Percentiles rank a stretch among this genome's conserved stretches.
phyloP scores from a whole-genome alignment of 1,139 yeast genomes.

The Candida sanyaensis region DNA sequence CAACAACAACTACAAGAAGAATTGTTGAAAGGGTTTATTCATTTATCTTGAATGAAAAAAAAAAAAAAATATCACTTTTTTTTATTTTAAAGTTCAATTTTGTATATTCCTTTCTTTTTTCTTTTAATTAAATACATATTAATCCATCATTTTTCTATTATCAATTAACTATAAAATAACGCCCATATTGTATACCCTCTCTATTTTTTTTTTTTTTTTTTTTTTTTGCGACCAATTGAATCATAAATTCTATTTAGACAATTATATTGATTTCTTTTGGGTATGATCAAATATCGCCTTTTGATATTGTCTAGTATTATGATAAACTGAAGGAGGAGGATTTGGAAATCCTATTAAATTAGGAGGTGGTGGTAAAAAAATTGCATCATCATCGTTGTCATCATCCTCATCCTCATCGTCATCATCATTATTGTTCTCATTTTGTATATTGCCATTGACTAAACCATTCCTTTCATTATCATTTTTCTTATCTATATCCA shows the following conservation, averaged over 20 bases:
- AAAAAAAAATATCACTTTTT: too few species aligned
- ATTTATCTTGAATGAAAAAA: too few species aligned
- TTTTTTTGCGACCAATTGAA: neutral
- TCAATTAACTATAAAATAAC: neutral
- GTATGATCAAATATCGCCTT: constrained; percentile 18
- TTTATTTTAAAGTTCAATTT: too few species aligned
- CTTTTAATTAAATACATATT: neutral
- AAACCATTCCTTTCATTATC: constrained; percentile 16
- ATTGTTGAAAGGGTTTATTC: too few species aligned
- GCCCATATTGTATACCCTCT: too few species aligned
- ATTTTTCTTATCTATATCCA: constrained; percentile 19
- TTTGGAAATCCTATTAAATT: constrained; percentile 29
- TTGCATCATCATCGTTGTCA: constrained; percentile 15
- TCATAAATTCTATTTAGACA: too few species aligned
- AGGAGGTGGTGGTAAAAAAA: constrained; percentile 39
- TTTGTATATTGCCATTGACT: constrained; percentile 9
- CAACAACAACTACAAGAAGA: too few species aligned
- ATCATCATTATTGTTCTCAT: constrained; percentile 10
- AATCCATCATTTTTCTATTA: constrained; percentile 1
- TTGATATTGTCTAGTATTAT: constrained; percentile 23
- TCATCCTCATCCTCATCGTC: constrained; percentile 15
- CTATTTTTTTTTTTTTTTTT: neutral
- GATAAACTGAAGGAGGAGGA: constrained; percentile 37
- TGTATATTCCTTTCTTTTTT: neutral
- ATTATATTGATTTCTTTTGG: neutral